Evolutionary conservation across 2,329 filamentous ascomycete genomes (phyloP), one percentile per base, ranked within the genome.

Genomic region (Colletotrichum incanum): DNA sequence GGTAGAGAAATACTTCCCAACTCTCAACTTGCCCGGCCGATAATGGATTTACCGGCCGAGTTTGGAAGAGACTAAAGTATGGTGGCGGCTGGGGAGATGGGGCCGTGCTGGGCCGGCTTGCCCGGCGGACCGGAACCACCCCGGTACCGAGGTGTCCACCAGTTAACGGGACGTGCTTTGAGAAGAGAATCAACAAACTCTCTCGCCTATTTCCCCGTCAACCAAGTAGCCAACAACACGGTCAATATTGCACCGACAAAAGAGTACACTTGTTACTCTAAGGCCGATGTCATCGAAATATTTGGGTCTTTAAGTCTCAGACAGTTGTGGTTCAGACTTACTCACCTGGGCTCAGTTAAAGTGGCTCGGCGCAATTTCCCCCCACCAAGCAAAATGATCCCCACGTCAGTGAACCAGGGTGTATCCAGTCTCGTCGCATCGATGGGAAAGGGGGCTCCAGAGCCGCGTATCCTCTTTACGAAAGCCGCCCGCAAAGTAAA

Each of bases 331-430:
- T 47, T 59, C 50, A 68, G 43, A 54, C 45, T 43, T 37, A 43
- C 52, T 43, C 26, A 26, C 18, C 39, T 26, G 4, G 26, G 50
- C 39, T 47, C 59, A 69, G 37, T 60, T 64, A 69, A 64, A 55
- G 59, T 69, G 65, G 70, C 59, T 70, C 59, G 47, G 70, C 52
- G 65, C 54, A 72, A 72, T 69, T 39, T 56, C 70, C 52, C 52
- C 65, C 59, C 65, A 60, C 69, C 47, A 65, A 45, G 60, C 65
- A 64, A 23, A 56, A 64, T 59, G 65, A 60, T 31, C 52, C 31
- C 70, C 65, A 72, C 65, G 70, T 64, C 18, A 59, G 39, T 54
- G 65, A 72, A 49, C 70, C 59, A 34, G 70, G 70, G 60, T 72
- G 28, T 7, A 8, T 39, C 20, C n/a, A 61, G 43, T 68, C 39